Evolutionary conservation across 1,284 basidiomycete species (phyloP), one percentile per base, ranked within the genome.

Genomic region (Sporisorium iseilematis-ciliati): DNA sequence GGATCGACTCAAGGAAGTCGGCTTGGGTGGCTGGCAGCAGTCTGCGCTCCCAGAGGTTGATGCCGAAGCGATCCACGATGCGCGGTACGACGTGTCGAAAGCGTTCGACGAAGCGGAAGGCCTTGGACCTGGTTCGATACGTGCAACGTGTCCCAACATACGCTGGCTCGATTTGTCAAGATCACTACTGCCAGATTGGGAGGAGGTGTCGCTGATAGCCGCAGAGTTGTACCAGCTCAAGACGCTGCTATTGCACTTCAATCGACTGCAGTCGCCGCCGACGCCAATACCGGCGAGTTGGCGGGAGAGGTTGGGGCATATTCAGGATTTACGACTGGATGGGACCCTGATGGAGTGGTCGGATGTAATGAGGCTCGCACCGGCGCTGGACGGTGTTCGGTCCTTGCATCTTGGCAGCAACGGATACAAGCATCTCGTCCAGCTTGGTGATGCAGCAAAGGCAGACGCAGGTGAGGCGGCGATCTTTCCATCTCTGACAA

Each of bases 391-490:
- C 0, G 84, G 84, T 23, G 86, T 98, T 25, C 86, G 87, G 46
- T 80, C 88, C 1, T 86, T 95, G 5, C 92, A 96, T 86, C 84
- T 94, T 58, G 94, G 93, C 7, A 90, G 91, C 85, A 97, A 97
- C 82, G 79, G 83, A 23, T 85, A 94, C 45, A 10, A n/a, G 7
- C 29, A 11, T 7, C 35, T 78, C 8, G 25, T 18, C 8, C 12
- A 18, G 23, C 4, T 11, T 5, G 10, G 25, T 20, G 18, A 8
- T 4, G 25, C 23, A 5, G 14, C n/a, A 26, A 14, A 10, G 18
- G 45, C n/a, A 21, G 25, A 14, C 16, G 2, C 21, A 42, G 10
- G n/a, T 12, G 11, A 11, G 21, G 42, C 21, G 20, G 21, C 21
- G 20, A 18, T 58, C 8, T 57, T 80, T 45, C 54, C 60, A 5